Evolutionary conservation across 306 rosid genomes (phyloP), one percentile per base, ranked within the genome.

Genomic region (Arachis stenosperma): DNA sequence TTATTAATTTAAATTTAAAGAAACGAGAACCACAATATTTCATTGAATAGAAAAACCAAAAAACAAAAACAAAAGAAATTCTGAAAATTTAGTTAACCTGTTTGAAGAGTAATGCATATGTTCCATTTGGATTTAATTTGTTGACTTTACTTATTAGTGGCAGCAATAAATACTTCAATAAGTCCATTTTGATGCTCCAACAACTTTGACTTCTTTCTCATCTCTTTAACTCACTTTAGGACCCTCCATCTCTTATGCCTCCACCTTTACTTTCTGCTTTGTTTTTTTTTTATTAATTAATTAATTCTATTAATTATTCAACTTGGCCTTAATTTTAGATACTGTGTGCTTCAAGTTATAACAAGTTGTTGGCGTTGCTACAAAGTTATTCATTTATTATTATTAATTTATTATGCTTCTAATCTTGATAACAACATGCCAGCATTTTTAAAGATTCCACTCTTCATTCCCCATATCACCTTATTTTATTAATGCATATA

Each of bases 121-220:
- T 37, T n/a, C 39, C 48, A 47, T 55, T 46, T 33, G 50, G 13
- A 46, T 8, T 71, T 72, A 8, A 46, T 8, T 71, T 72, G 27
- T 47, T 36, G 50, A 60, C 67, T 47, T 58, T 53, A 10, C 6
- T 52, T n/a, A n/a, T 14, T 14, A 3, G 27, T 11, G 27, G 57
- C 13, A 7, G 3, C 14, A 33, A 33, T 33, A 33, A 33, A 33
- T 33, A 33, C 57, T 14, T 52, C 57, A 52, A n/a, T 5, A 3
- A 3, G 62, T 9, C 62, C 62, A 57, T 27, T 57, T 57, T 39
- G 10, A 14, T 61, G 41, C 37, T 30, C 47, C 12, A 72, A 72
- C 12, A 60, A 48, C 41, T 47, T 60, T 50, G 77, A 73, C 70
- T 53, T 10, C 11, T n/a, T 59, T 71, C 13, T 11, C 30, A 33